These are phyloP conservation scores for Penstemon davidsonii DNA, from an alignment of 257 asterid species.

Conservation along the genomic window DNA sequence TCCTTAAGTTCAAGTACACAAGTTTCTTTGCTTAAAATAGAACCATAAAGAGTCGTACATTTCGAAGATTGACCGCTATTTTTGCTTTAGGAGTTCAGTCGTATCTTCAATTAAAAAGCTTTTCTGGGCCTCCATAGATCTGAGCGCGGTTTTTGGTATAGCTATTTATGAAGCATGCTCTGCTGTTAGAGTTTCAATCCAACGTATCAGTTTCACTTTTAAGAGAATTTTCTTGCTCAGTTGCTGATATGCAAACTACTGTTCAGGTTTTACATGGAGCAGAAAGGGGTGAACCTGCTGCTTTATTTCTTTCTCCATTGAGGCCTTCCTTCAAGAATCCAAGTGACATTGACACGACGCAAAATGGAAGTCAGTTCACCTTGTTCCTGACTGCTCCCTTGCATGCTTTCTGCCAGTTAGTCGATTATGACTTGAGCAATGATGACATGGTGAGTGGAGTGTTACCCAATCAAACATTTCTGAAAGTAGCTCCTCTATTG, in stretches of 20 bases:
- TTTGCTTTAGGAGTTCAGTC: not conserved
- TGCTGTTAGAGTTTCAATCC: not conserved
- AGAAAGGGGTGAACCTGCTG: conserved; percentile 85
- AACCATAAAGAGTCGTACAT: not conserved
- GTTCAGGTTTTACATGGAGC: conserved; percentile 87
- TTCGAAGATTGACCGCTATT: conserved; percentile 4
- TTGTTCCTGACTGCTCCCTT: conserved; percentile 87
- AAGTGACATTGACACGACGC: conserved; percentile 45
- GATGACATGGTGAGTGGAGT: conserved; percentile 56
- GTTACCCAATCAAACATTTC: conserved; percentile 13
- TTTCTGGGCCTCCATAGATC: conserved; percentile 12
- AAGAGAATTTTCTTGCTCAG: conserved; percentile 5
- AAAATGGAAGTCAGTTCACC: conserved; percentile 87
- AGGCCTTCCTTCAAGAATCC: conserved; percentile 70
- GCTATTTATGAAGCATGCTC: conserved; percentile 7
- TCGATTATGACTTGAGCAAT: conserved; percentile 50
- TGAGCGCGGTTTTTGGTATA: conserved; percentile 5
- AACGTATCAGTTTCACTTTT: not conserved
- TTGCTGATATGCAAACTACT: conserved; percentile 35
- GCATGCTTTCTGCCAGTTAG: conserved; percentile 88
- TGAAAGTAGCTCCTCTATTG: conserved; percentile 10
- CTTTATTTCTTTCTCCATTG: conserved; percentile 85
- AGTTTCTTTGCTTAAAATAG: not conserved
- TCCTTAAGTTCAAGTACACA: not conserved
- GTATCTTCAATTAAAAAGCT: not conserved